Evolutionary conservation across 2,329 filamentous ascomycete species (phyloP), one percentile per base, ranked within the genome.

Genomic region (Penicillium olsonii): DNA sequence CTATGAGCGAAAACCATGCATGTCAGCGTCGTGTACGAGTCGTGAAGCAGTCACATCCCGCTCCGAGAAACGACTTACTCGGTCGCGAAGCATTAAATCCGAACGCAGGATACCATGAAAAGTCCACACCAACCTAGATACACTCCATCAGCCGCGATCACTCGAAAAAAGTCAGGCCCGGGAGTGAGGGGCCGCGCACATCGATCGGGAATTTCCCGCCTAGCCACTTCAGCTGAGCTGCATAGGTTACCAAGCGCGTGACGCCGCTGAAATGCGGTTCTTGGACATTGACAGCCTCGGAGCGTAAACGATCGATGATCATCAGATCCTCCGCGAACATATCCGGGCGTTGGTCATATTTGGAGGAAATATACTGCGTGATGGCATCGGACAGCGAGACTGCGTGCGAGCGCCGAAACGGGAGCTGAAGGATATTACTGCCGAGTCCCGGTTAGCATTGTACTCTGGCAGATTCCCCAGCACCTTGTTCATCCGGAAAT

Each of bases 311-410:
- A 67, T 97, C 91, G 64, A 99, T 91, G 57, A 87, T 82, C 66
- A 92, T 85, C 50, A 96, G 84, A 75, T 99, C 94, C 56, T 89
- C 82, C 55, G 84, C 84, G 73, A 99, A 99, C 87, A 96, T 95
- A 71, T 96, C 91, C 27, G 94, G 92, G 68, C 96, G 92, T 70
- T 99, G 94, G 72, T 97, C 92, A 86, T 97, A 97, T 80, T 97
- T 96, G 71, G 84, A 87, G 54, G 91, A 95, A 66, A 99, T 97
- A 76, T 99, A 97, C 68, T 94, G 87, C 57, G 89, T 90, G 68
- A 99, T 91, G 42, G 91, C 88, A 53, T 84, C 79, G 47, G 89
- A 87, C 54, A 97, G 81, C 51, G 87, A 87, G 34, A 96, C 79
- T 49, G 87, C 81, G 56, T 88, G 84, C 43, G 91, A 92, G 67